Evolutionary conservation across 139 green algal species (phyloP), one percentile per base, ranked within the genome.

Genomic region (Chlorella sp.): DNA sequence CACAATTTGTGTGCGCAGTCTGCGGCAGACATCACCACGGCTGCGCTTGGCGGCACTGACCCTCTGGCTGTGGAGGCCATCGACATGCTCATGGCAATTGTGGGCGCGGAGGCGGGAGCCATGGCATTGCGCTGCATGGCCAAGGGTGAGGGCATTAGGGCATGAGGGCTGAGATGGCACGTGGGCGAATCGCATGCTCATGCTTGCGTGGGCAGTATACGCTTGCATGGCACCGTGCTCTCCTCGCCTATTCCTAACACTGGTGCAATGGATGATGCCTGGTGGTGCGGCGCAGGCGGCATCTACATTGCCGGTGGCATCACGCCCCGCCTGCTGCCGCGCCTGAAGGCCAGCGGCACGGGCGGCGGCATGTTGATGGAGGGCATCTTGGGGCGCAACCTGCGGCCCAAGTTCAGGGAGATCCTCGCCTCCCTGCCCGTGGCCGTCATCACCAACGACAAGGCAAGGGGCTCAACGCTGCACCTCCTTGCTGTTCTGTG

Each of bases 221-320:
- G n/a, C n/a, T n/a, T n/a, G n/a, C n/a, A n/a, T n/a, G n/a, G n/a
- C n/a, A n/a, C n/a, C n/a, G n/a, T n/a, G n/a, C n/a, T n/a, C n/a
- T n/a, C n/a, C n/a, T n/a, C n/a, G n/a, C n/a, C n/a, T n/a, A n/a
- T n/a, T n/a, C n/a, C n/a, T n/a, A n/a, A n/a, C n/a, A n/a, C n/a
- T n/a, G n/a, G n/a, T n/a, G n/a, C n/a, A n/a, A n/a, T n/a, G n/a
- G 10, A 55, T 55, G 42, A 26, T 10, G 17, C 59, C 59, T 64
- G 59, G 23, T 10, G 26, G 22, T n/a, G 59, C 27, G 59, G 2
- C 66, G 35, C 80, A 72, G 91, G 92, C 5, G 92, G 92, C 24
- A 88, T 96, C 10, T 97, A 96, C 83, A 90, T 97, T 60, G 89
- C 87, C 34, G 93, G 93, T 26, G 93, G 93, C 68, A 96, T 97